Percentiles rank a stretch among this genome's conserved stretches.
These are phyloP conservation scores for Leishmania tarentolae DNA, from an alignment of 208 protist species.

Conservation along the genomic window DNA sequence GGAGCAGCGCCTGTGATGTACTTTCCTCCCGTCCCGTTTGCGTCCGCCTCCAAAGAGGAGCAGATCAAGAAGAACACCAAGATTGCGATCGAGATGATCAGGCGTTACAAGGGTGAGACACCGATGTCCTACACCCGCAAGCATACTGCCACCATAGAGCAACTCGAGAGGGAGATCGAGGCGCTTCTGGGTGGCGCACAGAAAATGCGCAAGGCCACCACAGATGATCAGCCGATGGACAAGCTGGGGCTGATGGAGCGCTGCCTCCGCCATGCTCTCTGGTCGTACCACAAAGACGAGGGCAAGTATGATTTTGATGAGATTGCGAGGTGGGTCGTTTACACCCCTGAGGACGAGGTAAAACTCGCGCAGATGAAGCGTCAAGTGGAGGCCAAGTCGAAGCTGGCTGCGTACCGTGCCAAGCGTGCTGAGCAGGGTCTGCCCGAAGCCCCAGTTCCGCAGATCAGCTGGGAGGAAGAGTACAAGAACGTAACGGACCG, in stretches of 20 bases:
- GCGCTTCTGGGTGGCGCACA: constrained; percentile 78
- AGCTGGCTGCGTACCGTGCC: constrained; percentile 77
- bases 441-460: constrained; percentile 62
- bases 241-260: constrained; percentile 92
- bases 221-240: constrained; percentile 90
- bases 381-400: constrained; percentile 75
- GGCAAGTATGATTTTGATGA: constrained; percentile 84
- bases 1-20: constrained; percentile 89
- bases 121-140: constrained; percentile 85
- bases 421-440: constrained; percentile 63
- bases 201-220: constrained; percentile 70
- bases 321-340: constrained; percentile 92
- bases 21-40: constrained; percentile 56
- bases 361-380: constrained; percentile 77
- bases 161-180: constrained; percentile 91
- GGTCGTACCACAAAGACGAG: constrained; percentile 92
- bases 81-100: constrained; percentile 91
- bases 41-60: constrained; percentile 67
- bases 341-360: constrained; percentile 88
- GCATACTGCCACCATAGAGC: constrained; percentile 77
- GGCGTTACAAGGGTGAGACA: constrained; percentile 76
- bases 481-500: constrained; percentile 81
- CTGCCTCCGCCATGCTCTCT: constrained; percentile 90
- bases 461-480: constrained; percentile 80
- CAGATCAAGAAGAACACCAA: constrained; percentile 90